Conservation (phyloP, 2,329 filamentous ascomycete species). For the Pyrenophora seminiperda region DNA sequence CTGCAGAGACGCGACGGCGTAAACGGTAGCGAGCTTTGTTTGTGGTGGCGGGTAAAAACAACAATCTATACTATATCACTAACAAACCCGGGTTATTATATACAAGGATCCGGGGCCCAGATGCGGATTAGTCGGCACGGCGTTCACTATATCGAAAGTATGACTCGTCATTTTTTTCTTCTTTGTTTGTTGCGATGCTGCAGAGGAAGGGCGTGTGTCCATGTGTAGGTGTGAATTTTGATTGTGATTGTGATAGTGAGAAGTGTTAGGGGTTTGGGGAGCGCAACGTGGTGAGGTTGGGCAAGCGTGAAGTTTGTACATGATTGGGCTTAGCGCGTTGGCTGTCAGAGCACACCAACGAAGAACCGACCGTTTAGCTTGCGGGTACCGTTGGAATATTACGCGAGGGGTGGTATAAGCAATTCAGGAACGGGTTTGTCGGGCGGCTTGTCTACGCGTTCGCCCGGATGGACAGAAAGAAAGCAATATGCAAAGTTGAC, state of each 20-base stretch:
- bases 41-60: too few relatives aligned
- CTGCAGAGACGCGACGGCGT: too few relatives aligned
- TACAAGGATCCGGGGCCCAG: conserved; percentile 23
- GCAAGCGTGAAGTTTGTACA: not conserved
- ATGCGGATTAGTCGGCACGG: conserved; percentile 6
- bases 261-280: conserved; percentile 6
- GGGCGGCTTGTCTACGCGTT: too few relatives aligned
- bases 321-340: not conserved
- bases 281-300: not conserved
- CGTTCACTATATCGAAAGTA: conserved; percentile 21
- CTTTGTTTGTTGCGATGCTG: too few relatives aligned
- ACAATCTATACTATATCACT: conserved; percentile 23
- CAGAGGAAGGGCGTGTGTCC: conserved; percentile 12
- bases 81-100: conserved; percentile 33
- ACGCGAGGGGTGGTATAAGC: too few relatives aligned
- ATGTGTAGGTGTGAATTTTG: not conserved
- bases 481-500: too few relatives aligned
- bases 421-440: too few relatives aligned
- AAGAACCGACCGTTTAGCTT: too few relatives aligned
- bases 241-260: conserved; percentile 14
- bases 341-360: not conserved
- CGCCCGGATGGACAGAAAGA: too few relatives aligned
- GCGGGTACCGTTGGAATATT: too few relatives aligned
- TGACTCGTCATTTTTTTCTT: not conserved
- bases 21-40: conserved; percentile 10